Percentiles rank a stretch among this genome's conserved stretches.
These are phyloP conservation scores for Trametes gibbosa DNA, from an alignment of 768 basidiomycete species.

Conservation along the genomic window DNA sequence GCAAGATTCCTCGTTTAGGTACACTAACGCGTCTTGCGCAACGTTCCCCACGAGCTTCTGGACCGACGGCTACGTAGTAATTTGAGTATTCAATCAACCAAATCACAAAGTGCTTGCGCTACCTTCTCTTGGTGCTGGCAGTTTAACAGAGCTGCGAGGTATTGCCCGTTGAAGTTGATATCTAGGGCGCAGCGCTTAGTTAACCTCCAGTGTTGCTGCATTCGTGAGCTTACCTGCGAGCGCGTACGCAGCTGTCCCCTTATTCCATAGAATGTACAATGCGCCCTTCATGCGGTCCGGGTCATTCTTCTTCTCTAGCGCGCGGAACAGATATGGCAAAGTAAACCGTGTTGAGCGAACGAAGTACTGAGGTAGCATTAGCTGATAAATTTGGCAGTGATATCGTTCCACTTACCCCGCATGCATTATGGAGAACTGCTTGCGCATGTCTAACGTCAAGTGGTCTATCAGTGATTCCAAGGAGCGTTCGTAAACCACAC, in stretches of 20 bases:
- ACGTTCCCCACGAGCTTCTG: constrained; percentile 66
- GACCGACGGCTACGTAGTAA: constrained; percentile 56
- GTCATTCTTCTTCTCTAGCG: constrained; percentile 71
- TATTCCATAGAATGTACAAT: constrained; percentile 74
- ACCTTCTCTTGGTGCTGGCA: constrained; percentile 89
- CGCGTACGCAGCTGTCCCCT: constrained; percentile 67
- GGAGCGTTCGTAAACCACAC: constrained; percentile 8
- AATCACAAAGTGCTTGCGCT: constrained; percentile 1
- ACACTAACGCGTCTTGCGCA: constrained; percentile 57
- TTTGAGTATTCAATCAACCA: background rate
- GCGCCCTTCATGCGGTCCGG: constrained; percentile 96
- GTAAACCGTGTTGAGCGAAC: constrained; percentile 68
- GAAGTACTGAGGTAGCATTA: constrained; percentile 47
- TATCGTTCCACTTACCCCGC: constrained; percentile 46
- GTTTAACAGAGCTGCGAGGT: constrained; percentile 61
- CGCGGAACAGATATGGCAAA: constrained; percentile 58
- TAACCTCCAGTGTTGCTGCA: too few relatives aligned
- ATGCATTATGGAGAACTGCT: constrained; percentile 58
- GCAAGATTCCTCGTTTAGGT: constrained; percentile 62
- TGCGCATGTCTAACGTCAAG: constrained; percentile 58
- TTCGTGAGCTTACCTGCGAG: constrained; percentile 50
- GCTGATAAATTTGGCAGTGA: background rate
- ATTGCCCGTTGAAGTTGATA: constrained; percentile 51
- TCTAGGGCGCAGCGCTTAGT: constrained; percentile 38
- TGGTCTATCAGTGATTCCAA: background rate